These are phyloP conservation scores for Globisporangium cystogenes DNA, from an alignment of 352 stramenopile genomes.

Conservation along the genomic window DNA sequence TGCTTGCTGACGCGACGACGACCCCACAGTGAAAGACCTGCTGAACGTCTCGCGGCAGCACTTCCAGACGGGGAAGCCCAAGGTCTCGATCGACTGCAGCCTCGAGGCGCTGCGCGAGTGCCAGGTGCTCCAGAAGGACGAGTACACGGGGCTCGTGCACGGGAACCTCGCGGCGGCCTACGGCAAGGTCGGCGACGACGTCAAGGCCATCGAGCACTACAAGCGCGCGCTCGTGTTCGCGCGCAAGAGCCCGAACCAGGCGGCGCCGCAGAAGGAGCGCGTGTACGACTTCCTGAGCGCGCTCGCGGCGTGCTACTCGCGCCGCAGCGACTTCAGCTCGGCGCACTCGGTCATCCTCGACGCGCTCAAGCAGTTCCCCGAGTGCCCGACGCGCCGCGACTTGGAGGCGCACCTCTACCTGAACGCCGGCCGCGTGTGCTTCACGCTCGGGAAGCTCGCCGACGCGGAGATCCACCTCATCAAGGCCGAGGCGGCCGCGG, in stretches of 20 bases:
- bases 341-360: conserved; percentile 51
- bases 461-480: conserved; percentile 41
- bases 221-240: conserved; percentile 40
- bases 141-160: conserved; percentile 63
- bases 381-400: conserved; percentile 33
- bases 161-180: conserved; percentile 59
- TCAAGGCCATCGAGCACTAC: conserved; percentile 59
- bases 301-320: conserved; percentile 44
- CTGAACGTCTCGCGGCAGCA: conserved; percentile 48
- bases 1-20: too few species aligned
- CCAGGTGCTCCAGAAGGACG: conserved; percentile 46
- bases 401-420: conserved; percentile 41
- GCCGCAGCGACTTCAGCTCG: conserved; percentile 43
- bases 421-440: conserved; percentile 54
- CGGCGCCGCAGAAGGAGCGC: conserved; percentile 35
- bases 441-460: conserved; percentile 38
- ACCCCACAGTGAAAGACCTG: conserved; percentile 53
- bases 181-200: conserved; percentile 42
- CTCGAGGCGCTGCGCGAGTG: conserved; percentile 38
- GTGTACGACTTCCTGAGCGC: conserved; percentile 57
- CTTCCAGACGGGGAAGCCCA: conserved; percentile 53
- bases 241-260: conserved; percentile 21
- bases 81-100: conserved; percentile 41
- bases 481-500: conserved; percentile 26
- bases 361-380: conserved; percentile 35